A percentile compares a stretch with the other conserved stretches of the same genome.
These are phyloP conservation scores for Fomitopsis schrenkii DNA, from an alignment of 1,284 basidiomycete species.

Conservation along the genomic window DNA sequence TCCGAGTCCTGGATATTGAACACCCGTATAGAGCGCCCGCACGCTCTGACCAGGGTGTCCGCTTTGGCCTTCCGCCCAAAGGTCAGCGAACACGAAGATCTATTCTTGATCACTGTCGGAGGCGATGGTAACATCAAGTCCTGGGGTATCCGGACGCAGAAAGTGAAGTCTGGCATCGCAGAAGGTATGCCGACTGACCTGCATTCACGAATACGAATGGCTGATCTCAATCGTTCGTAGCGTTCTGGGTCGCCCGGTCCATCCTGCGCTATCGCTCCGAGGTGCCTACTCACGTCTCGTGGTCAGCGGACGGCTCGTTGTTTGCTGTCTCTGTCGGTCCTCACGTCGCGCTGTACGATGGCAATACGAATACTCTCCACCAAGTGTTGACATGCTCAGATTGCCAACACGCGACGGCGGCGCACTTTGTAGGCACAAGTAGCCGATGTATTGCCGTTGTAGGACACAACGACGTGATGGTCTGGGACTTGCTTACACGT, in stretches of 20 bases:
- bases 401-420: conserved; percentile 39
- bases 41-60: conserved; percentile 65
- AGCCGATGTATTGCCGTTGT: conserved; percentile 62
- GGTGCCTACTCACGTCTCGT: conserved; percentile 62
- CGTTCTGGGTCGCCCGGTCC: conserved; percentile 76
- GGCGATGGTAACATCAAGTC: conserved; percentile 67
- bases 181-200: conserved; percentile 41
- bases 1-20: conserved; percentile 68
- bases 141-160: conserved; percentile 56
- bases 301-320: conserved; percentile 87
- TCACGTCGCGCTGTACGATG: conserved; percentile 78
- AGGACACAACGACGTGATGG: conserved; percentile 48
- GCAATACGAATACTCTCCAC: conserved; percentile 61
- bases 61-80: conserved; percentile 66
- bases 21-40: conserved; percentile 89
- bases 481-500: conserved; percentile 82
- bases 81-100: conserved; percentile 23
- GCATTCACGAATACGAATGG: neutral
- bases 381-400: conserved; percentile 62
- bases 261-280: conserved; percentile 68
- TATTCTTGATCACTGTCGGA: conserved; percentile 60
- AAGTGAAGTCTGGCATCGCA: conserved; percentile 36
- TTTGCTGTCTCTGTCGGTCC: conserved; percentile 72
- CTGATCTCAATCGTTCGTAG: conserved; percentile 34
- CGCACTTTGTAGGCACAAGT: conserved; percentile 60